Base-by-base conservation (phyloP, 257 asterid genomes). In the Solanum gandarillasii region DNA sequence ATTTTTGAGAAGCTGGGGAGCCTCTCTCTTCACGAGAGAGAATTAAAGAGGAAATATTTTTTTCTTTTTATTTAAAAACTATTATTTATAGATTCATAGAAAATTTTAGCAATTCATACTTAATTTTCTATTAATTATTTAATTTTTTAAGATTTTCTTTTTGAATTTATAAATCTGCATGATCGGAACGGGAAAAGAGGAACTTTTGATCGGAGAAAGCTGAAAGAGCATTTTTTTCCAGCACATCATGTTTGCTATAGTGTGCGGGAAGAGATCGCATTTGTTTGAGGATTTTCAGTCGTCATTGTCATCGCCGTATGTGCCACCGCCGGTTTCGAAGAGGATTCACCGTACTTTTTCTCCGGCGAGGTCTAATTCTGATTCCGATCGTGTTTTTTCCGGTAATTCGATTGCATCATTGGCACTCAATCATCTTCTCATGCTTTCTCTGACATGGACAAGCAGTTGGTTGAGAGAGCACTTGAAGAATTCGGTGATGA, bases 261-360 rank as follows among this genome's bases (percentile, higher is more conserved):
- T 96, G 96, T 95, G 98, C 90, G 98, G 98, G 88, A 96, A 96
- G 98, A 94, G 99, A 93, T 94, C 98, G 91, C 93, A 91, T 91
- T 92, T 95, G 88, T 96, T 96, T 90, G 98, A 94, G 92, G 98
- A 96, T 70, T 93, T 95, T 89, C 98, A 81, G 3, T 16, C 25
- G 5, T 43, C 16, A 43, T 43, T 52, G 60, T 52, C 23, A 52
- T 52, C 9, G 60, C 60, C 23, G 23, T 78, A 58, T 13, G 6
- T 34, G 84, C 95, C 96, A 9, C 10, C 7, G 89, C 98, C 96
- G 32, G 92, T 91, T 20, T 89, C 94, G n/a, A 96, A 96, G 91
- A 93, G 98, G 75, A 93, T 92, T 90, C 97, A 97, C 85, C 93
- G 94, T 87, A 93, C 93, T n/a, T 31, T 89, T 85, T 94, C 97